Evolutionary conservation across 495 filamentous ascomycete species (phyloP), one percentile per base, ranked within the genome.

Genomic region (Aspergillus haitiensis): DNA sequence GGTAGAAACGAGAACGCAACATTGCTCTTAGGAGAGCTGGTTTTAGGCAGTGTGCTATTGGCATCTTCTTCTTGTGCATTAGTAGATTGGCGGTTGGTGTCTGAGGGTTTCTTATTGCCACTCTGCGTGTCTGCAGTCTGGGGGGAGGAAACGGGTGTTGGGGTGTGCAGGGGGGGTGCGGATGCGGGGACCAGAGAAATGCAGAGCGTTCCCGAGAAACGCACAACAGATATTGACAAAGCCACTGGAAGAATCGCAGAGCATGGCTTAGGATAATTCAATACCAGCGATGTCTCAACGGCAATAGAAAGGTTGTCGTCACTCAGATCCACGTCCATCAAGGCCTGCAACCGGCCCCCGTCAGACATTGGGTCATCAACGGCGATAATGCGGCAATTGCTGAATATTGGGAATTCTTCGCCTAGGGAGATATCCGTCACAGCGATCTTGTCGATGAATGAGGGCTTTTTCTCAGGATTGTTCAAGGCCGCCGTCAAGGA

Each of bases 381-480:
- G 47, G 70, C 90, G 61, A 95, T 91, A 51, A 98, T 90, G 57
- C 95, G 86, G 71, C 94, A 98, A 72, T 98, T 98, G 79, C 93
- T 97, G 73, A 98, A 96, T 15, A 98, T 98, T 7, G 94, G 94
- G 61, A 98, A 98, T 62, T 98, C 95, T 64, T 98, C 94, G 16
- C 94, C 94, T 0, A 98, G 79, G 15, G 84, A 92, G 56, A 98
- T 85, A 72, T 98, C 94, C 2, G 93, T 97, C 45, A 98, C 89
- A 32, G 85, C 85, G 55, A 98, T 97, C 67, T 93, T 90, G 71
- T 93, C 93, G 12, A 98, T 77, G 69, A 95, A 98, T 49, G 91
- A 89, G 1, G 94, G 95, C 52, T 93, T 92, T 62, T 86, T 87
- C 47, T 76, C 74, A 4, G 82, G 78, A 36, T 91, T 88, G 67